Percentiles rank a stretch among this genome's conserved stretches.
Evolutionary conservation across 108 stramenopile species (phyloP).

Genomic region (Conticribra guillardii): DNA sequence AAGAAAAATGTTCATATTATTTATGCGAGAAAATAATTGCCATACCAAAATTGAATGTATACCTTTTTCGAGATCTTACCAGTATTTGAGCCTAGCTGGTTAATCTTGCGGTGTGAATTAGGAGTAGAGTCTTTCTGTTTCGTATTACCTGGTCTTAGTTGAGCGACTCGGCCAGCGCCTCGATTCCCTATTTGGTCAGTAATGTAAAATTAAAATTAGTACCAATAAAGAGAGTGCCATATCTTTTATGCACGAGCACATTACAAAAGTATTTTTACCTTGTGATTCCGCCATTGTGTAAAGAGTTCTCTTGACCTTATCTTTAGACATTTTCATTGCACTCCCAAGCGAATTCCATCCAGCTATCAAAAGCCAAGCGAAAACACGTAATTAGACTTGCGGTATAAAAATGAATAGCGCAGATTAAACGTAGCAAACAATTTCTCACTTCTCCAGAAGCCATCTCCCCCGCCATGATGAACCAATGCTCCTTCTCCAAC

Average conservation of each 20-base stretch:
- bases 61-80: conserved; percentile 25
- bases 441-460: neutral
- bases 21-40: neutral
- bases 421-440: too few relatives aligned
- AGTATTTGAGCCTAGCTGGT: conserved; percentile 23
- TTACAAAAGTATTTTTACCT: too few relatives aligned
- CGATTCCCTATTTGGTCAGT: conserved; percentile 51
- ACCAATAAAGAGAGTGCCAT: too few relatives aligned
- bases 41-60: too few relatives aligned
- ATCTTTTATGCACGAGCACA: too few relatives aligned
- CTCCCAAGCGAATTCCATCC: conserved; percentile 63
- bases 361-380: conserved; percentile 39
- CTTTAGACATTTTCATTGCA: conserved; percentile 65
- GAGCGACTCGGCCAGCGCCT: conserved; percentile 52
- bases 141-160: conserved; percentile 25
- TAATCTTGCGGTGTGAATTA: conserved; percentile 12
- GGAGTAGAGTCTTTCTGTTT: conserved; percentile 5
- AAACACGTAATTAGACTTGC: too few relatives aligned
- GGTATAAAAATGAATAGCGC: too few relatives aligned
- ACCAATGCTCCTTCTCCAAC: conserved; percentile 88
- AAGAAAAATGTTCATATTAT: too few relatives aligned
- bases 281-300: conserved; percentile 69
- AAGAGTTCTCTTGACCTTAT: conserved; percentile 75
- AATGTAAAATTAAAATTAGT: too few relatives aligned
- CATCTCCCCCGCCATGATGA: conserved; percentile 67